These are phyloP conservation scores for Pseudogymnoascus sp. DNA, from an alignment of 2,329 filamentous ascomycete genomes.

Conservation along the genomic window DNA sequence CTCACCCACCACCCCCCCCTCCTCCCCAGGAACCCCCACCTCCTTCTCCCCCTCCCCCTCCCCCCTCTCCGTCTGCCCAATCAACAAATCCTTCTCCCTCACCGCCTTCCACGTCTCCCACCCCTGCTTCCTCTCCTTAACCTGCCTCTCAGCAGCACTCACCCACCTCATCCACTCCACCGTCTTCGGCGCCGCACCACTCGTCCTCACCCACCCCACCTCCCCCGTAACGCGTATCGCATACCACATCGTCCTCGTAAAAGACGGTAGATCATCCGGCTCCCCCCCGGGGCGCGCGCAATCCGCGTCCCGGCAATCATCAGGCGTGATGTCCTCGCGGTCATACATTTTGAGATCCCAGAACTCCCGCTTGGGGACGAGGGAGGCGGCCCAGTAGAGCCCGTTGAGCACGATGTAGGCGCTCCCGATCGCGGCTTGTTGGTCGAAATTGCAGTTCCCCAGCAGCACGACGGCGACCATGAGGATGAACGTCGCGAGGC, in stretches of 20 bases:
- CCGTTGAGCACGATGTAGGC: conserved; percentile 53
- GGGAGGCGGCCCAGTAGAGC: conserved; percentile 42
- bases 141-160: conserved; percentile 6
- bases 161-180: conserved; percentile 48
- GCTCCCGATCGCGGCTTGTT: conserved; percentile 50
- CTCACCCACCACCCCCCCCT: background rate
- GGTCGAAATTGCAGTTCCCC: conserved; percentile 53
- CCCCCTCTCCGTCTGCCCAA: conserved; percentile 22
- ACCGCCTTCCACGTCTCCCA: conserved; percentile 40
- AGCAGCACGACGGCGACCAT: conserved; percentile 55
- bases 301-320: conserved; percentile 19
- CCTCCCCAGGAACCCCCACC: background rate
- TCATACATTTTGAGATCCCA: conserved; percentile 52
- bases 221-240: conserved; percentile 47
- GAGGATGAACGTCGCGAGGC: conserved; percentile 48
- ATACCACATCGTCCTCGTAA: conserved; percentile 51
- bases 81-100: conserved; percentile 40
- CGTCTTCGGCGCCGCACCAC: conserved; percentile 45
- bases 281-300: no score
- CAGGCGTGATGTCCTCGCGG: conserved; percentile 34
- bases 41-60: background rate
- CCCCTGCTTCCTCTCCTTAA: background rate
- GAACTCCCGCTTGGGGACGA: conserved; percentile 36
- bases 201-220: conserved; percentile 45
- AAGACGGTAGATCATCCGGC: conserved; percentile 23